These are phyloP conservation scores for Zostera marina DNA, from an alignment of 116 monocot genomes.

Conservation along the genomic window DNA sequence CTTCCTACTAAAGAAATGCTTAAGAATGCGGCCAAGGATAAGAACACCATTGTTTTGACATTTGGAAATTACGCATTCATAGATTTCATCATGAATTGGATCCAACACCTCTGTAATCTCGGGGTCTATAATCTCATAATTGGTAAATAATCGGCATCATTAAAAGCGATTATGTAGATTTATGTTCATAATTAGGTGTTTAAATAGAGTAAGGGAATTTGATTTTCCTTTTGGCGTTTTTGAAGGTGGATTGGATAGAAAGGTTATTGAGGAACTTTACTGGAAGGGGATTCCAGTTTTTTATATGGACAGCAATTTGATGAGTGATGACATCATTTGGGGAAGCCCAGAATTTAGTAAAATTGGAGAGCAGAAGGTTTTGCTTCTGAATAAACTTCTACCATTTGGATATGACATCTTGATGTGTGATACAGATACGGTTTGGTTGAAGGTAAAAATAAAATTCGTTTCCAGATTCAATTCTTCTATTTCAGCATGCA, in stretches of 20 bases:
- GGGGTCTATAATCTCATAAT: constrained; percentile 48
- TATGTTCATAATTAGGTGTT: too few species aligned
- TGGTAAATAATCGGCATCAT: constrained; percentile 16
- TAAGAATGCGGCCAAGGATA: constrained; percentile 22
- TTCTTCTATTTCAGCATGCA: too few species aligned
- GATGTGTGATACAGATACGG: neutral
- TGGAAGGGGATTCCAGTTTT: constrained; percentile 85
- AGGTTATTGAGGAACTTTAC: constrained; percentile 63
- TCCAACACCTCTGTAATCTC: constrained; percentile 53
- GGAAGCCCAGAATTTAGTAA: neutral
- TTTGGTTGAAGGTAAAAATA: constrained; percentile 3
- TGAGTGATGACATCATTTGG: constrained; percentile 6
- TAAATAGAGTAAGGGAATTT: too few species aligned
- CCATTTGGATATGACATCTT: neutral
- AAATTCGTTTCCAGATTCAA: too few species aligned
- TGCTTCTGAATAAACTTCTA: neutral
- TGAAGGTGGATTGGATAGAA: constrained; percentile 73
- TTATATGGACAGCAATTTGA: constrained; percentile 38
- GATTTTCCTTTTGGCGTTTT: neutral
- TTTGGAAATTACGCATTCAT: constrained; percentile 66
- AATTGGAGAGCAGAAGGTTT: neutral
- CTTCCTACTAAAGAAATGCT: constrained; percentile 54
- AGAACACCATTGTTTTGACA: constrained; percentile 52
- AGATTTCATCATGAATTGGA: constrained; percentile 68
- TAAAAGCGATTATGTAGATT: too few species aligned